Base-by-base conservation (phyloP, 2,329 filamentous ascomycete species). In the Diaporthe citri region DNA sequence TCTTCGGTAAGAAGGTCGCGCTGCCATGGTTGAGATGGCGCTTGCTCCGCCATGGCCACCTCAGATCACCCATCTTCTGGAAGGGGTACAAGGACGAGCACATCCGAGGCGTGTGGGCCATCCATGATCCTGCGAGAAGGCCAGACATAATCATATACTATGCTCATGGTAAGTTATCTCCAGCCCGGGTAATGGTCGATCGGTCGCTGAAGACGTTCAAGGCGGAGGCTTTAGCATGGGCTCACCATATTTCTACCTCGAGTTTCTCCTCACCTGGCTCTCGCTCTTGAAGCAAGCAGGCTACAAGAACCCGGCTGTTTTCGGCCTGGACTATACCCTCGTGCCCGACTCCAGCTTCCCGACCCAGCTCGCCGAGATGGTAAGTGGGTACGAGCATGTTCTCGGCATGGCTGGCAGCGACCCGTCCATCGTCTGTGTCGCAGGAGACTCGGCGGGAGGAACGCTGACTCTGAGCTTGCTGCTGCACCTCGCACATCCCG, bases 171-270 rank as follows among this genome's bases (percentile, higher is more conserved):
- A 84, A 78, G 87, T 78, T 17, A 20, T 17, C 25, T 48, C 39
- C 34, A 17, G 17, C 20, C 28, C 46, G 13, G 22, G 12, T 8
- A 3, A 15, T 5, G 17, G 22, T n/a, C n/a, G 9, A 22, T 10
- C 41, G 15, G 4, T 69, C 43, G 15, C 51, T 56, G 52, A n/a
- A 43, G 4, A 43, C 13, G 15, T 25, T 17, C 6, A 75, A 93
- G 92, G 93, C 22, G 95, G 95, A 31, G 95, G 95, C 0, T 97
- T 97, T 82, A 90, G 91, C 9, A 94, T 97, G 92, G 95, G 95
- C 4, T 95, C 93, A 17, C 87, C 89, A 25, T 94, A 93, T 84
- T 97, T 97, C 82, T 97, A 97, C 82, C 89, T 96, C 48, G 95
- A 97, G 80, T 97, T 96, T 78, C 87, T 97, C 3, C 85, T 96